Evolutionary conservation across 1,284 basidiomycete species (phyloP).

Genomic region (Cutaneotrichosporon dermatis): DNA sequence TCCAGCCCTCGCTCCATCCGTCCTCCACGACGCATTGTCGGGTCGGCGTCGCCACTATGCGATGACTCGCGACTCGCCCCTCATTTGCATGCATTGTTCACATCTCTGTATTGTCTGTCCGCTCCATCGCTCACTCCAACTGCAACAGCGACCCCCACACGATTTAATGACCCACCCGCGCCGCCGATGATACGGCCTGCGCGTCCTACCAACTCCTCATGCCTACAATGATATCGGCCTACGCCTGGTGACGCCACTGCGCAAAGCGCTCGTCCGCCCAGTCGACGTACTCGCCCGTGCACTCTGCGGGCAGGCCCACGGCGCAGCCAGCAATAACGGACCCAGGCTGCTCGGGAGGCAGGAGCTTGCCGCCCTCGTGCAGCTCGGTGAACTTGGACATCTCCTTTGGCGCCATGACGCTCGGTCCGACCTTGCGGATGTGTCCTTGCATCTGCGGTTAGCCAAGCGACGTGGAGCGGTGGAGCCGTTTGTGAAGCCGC

Average conservation of each 20-base stretch:
- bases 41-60: too few species aligned
- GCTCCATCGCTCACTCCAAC: neutral
- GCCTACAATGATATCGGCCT: too few species aligned
- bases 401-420: constrained; percentile 46
- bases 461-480: neutral
- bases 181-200: too few species aligned
- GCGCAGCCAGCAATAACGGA: constrained; percentile 52
- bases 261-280: constrained; percentile 49
- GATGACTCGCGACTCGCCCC: too few species aligned
- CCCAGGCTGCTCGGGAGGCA: constrained; percentile 51
- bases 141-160: too few species aligned
- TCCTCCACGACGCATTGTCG: neutral
- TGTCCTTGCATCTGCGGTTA: constrained; percentile 45
- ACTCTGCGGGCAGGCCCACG: constrained; percentile 36
- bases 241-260: constrained; percentile 11
- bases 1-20: neutral
- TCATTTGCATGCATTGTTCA: neutral
- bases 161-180: too few species aligned
- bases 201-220: too few species aligned
- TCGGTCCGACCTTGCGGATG: constrained; percentile 39
- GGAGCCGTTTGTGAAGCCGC: neutral
- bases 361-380: constrained; percentile 50
- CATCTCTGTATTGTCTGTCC: too few species aligned
- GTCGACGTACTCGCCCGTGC: constrained; percentile 52
- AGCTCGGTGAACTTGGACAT: constrained; percentile 49